Evolutionary conservation across 148 eudicot species (phyloP), one percentile per base, ranked within the genome.

Genomic region (Rhododendron griersonianum): DNA sequence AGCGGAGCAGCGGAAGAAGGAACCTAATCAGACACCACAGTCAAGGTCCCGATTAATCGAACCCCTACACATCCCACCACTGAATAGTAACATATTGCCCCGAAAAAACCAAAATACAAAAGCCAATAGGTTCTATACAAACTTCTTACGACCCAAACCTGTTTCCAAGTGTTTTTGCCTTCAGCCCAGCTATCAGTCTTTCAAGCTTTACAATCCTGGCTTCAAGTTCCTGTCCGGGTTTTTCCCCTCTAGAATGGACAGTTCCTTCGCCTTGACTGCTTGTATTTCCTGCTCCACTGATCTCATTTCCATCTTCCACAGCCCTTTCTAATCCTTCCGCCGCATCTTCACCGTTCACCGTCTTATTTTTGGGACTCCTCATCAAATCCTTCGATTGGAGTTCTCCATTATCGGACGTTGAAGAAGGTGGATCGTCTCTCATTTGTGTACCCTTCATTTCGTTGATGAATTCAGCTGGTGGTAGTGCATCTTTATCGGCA

Each of bases 191-290:
- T 21, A 81, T 21, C 73, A 57, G 15, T 57, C 37, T 81, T 44
- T 81, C 84, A 81, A 81, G 84, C 48, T 55, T 57, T 19, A 13
- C 28, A 18, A 81, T 35, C 13, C 84, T 33, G 4, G 84, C 69
- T 37, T 81, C 71, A 37, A 81, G 47, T 10, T 81, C 84, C 28
- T 4, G 11, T 21, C 15, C 30, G 0, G 3, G 30, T 19, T 19
- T 57, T 6, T 10, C 19, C 33, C 3, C 8, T 81, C 1, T 57
- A 11, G 63, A 57, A 57, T 57, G 23, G 63, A 21, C 10, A 57
- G 23, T 57, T 57, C 63, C 63, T 19, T 57, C 23, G 5, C 63
- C 63, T 57, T 3, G 63, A 16, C 7, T 57, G 63, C 63, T 18
- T 57, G 63, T 19, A 57, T 57, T 57, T 18, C 63, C 63, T 18